Evolutionary conservation across 176 grass and related monocot species (phyloP).

Genomic region (Oryza australiensis): DNA sequence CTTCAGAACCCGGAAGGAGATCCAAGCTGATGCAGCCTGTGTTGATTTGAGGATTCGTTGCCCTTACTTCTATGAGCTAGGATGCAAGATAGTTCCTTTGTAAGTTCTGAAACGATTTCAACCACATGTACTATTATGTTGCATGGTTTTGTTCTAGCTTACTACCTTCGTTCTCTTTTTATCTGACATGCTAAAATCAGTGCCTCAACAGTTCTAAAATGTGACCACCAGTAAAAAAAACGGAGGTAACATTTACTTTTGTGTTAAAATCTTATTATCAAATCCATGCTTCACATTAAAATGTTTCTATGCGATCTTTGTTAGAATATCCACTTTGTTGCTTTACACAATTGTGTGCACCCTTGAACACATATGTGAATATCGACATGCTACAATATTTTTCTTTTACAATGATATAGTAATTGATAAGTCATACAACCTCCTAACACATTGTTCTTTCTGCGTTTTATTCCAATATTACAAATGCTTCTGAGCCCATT

Average conservation of each 20-base stretch:
- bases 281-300: neutral
- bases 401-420: neutral
- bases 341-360: slow-evolving; percentile 4
- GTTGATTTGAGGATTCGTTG: slow-evolving; percentile 77
- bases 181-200: neutral
- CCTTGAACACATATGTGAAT: no score
- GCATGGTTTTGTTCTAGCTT: neutral
- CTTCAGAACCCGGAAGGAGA: slow-evolving; percentile 77
- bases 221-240: neutral
- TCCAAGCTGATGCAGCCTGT: slow-evolving; percentile 96
- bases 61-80: slow-evolving; percentile 89
- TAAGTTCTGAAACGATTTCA: slow-evolving; percentile 43
- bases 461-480: neutral
- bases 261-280: neutral
- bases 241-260: neutral
- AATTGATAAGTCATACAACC: neutral
- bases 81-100: slow-evolving; percentile 88
- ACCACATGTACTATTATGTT: neutral
- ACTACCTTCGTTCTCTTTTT: neutral
- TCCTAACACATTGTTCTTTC: neutral
- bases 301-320: neutral
- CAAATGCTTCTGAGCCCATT: neutral
- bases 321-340: neutral
- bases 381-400: neutral
- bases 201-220: neutral